Percentiles rank a stretch among this genome's conserved stretches.
phyloP scores from a whole-genome alignment of 345 rosid species.

The Microthlaspi erraticum region DNA sequence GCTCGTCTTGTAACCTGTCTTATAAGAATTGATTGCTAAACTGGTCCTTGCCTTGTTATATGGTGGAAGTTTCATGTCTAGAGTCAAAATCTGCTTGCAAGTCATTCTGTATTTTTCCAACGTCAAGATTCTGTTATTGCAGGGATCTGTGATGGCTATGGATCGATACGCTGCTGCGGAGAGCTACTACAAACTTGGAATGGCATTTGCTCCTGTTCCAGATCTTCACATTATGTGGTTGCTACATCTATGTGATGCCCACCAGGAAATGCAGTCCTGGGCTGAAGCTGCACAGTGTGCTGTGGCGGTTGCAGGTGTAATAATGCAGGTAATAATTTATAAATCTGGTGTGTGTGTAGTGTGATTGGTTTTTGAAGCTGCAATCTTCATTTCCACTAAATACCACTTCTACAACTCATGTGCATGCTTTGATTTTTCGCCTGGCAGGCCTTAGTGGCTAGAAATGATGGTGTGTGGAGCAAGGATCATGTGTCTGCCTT shows the following conservation, averaged over 20 bases:
- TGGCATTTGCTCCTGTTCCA: slow-evolving; percentile 99
- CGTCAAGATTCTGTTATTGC: slow-evolving; percentile 23
- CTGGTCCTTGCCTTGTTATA: slow-evolving; percentile 16
- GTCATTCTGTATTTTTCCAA: slow-evolving; percentile 18
- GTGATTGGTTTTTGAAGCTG: slow-evolving; percentile 5
- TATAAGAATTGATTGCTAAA: slow-evolving; percentile 24
- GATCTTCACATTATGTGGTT: slow-evolving; percentile 99
- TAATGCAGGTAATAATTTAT: slow-evolving; percentile 73
- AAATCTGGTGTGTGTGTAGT: slow-evolving; percentile 22
- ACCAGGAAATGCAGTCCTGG: slow-evolving; percentile 99
- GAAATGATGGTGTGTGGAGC: slow-evolving; percentile 99
- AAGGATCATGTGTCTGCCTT: slow-evolving; percentile 85
- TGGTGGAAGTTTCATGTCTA: slow-evolving; percentile 7
- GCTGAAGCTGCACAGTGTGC: slow-evolving; percentile 99
- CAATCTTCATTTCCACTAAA: slow-evolving; percentile 17
- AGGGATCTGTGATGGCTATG: slow-evolving; percentile 81
- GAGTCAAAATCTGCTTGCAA: slow-evolving; percentile 8
- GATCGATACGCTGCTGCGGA: slow-evolving; percentile 99
- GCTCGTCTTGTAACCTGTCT: slow-evolving; percentile 22
- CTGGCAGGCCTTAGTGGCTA: slow-evolving; percentile 84
- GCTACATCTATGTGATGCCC: slow-evolving; percentile 97
- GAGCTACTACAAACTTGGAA: slow-evolving; percentile 95
- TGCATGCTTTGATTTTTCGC: slow-evolving; percentile 15
- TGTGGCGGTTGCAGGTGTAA: slow-evolving; percentile 92
- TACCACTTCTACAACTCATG: slow-evolving; percentile 2